Percentiles rank a stretch among this genome's conserved stretches.
Evolutionary conservation across 805 yeast genomes (phyloP).

Genomic region (Monosporozyma aerobia): DNA sequence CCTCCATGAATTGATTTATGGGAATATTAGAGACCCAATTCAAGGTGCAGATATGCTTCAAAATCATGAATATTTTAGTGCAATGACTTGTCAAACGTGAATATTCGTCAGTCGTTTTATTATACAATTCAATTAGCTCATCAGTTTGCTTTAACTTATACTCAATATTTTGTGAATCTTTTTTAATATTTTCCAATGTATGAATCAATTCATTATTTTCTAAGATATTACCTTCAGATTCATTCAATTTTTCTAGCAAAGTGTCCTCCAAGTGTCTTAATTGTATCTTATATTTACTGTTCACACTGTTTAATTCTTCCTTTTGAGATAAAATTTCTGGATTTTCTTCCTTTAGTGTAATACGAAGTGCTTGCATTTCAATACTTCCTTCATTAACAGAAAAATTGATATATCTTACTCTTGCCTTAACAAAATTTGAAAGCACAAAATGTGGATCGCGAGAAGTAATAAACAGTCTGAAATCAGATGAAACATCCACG

Average conservation of each 20-base stretch:
- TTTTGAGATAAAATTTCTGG: constrained; percentile 64
- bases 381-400: constrained; percentile 61
- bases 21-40: constrained; percentile 54
- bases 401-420: constrained; percentile 61
- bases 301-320: constrained; percentile 42
- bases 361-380: constrained; percentile 51
- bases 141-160: constrained; percentile 46
- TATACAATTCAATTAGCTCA: constrained; percentile 46
- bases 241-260: constrained; percentile 48
- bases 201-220: constrained; percentile 55
- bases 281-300: constrained; percentile 48
- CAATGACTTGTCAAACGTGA: constrained; percentile 47
- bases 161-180: constrained; percentile 48
- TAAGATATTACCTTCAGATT: constrained; percentile 50
- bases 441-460: constrained; percentile 42
- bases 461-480: constrained; percentile 52
- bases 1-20: constrained; percentile 34
- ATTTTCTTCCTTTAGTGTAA: constrained; percentile 41
- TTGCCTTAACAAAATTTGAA: constrained; percentile 48
- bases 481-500: constrained; percentile 58
- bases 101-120: constrained; percentile 38
- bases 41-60: constrained; percentile 36
- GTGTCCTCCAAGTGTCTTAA: constrained; percentile 49
- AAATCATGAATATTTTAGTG: constrained; percentile 39
- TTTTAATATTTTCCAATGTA: constrained; percentile 56